Evolutionary conservation across 2,329 filamentous ascomycete genomes (phyloP).

Genomic region (Monosporascus ibericus): DNA sequence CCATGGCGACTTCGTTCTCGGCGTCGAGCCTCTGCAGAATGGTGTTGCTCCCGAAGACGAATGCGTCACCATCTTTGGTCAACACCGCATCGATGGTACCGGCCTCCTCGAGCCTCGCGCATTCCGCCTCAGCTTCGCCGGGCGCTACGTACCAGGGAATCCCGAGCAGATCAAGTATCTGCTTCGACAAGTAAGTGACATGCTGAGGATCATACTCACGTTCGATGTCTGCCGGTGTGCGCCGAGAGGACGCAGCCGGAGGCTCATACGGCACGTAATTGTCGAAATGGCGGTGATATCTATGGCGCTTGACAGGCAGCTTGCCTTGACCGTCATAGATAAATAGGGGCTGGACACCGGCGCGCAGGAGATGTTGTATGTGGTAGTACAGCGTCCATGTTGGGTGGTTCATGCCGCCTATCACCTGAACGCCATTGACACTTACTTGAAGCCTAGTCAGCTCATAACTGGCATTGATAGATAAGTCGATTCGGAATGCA

Average conservation of each 20-base stretch:
- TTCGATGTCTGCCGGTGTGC: slow-evolving; percentile 25
- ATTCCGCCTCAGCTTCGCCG: slow-evolving; percentile 42
- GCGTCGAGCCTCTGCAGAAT: slow-evolving; percentile 26
- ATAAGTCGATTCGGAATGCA: slow-evolving; percentile 11
- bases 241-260: slow-evolving; percentile 4
- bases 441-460: neutral
- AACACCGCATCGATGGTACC: slow-evolving; percentile 42
- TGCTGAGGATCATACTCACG: slow-evolving; percentile 19
- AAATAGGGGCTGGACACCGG: slow-evolving; percentile 3
- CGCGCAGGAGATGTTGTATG: slow-evolving; percentile 4
- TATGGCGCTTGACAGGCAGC: neutral
- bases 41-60: slow-evolving; percentile 40
- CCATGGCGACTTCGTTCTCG: slow-evolving; percentile 7
- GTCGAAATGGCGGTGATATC: neutral
- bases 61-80: slow-evolving; percentile 38
- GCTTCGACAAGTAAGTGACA: slow-evolving; percentile 22
- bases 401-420: slow-evolving; percentile 6
- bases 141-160: slow-evolving; percentile 38
- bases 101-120: slow-evolving; percentile 34
- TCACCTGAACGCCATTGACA: neutral
- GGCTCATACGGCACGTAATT: slow-evolving; percentile 1
- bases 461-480: slow-evolving; percentile 1
- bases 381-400: slow-evolving; percentile 5
- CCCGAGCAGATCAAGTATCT: slow-evolving; percentile 29
- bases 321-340: slow-evolving; percentile 3